Conservation (phyloP, 2,329 filamentous ascomycete genomes). For the Sarocladium brachiariae region DNA sequence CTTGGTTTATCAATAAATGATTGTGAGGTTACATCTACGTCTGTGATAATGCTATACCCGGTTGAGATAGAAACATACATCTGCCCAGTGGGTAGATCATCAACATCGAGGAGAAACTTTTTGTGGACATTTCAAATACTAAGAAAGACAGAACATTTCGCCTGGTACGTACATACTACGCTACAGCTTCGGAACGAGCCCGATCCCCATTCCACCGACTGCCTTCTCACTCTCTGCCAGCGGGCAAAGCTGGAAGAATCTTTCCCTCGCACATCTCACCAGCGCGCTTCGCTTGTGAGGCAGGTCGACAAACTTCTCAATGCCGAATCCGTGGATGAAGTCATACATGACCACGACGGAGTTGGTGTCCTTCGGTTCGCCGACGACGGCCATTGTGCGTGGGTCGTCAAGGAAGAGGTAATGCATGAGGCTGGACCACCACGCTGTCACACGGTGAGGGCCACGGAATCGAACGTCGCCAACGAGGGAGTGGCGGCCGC, state of each 20-base stretch:
- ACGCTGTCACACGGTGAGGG: conserved; percentile 52
- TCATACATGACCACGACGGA: conserved; percentile 67
- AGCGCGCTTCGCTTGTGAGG: conserved; percentile 66
- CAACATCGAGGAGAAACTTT: too few species aligned
- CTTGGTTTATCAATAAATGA: too few species aligned
- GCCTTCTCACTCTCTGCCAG: conserved; percentile 50
- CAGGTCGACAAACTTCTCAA: conserved; percentile 67
- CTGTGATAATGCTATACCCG: too few species aligned
- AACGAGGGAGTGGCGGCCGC: conserved; percentile 51
- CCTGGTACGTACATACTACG: neutral
- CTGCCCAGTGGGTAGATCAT: too few species aligned
- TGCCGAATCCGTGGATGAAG: conserved; percentile 63
- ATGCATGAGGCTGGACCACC: conserved; percentile 57
- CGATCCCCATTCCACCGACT: conserved; percentile 46
- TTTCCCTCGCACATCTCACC: conserved; percentile 56
- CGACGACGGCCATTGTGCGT: conserved; percentile 50
- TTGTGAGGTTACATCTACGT: too few species aligned
- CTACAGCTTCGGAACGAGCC: conserved; percentile 47
- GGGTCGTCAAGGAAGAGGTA: conserved; percentile 56
- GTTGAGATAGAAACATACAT: too few species aligned
- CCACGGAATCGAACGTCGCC: conserved; percentile 54
- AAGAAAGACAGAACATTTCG: too few species aligned
- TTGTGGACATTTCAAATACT: too few species aligned
- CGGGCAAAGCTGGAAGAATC: conserved; percentile 63
- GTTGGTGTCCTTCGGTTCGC: conserved; percentile 68